phyloP scores from a whole-genome alignment of 129 eudicot genomes.

The Pulicaria dysenterica region DNA sequence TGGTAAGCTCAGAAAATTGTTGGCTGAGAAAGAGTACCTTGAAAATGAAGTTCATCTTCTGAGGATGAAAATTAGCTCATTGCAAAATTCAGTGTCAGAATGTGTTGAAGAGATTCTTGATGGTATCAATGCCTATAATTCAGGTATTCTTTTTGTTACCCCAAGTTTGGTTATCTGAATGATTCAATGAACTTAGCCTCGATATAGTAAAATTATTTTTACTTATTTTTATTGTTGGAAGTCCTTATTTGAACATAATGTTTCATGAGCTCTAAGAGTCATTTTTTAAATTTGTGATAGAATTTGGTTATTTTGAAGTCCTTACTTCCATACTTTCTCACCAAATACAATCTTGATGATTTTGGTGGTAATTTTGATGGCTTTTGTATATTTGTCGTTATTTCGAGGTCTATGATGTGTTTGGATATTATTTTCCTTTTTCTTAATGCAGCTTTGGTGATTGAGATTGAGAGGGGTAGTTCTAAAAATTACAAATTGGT shows the following conservation, averaged over 20 bases:
- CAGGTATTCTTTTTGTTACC: constrained; percentile 43
- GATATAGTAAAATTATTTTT: not conserved
- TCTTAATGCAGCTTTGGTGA: constrained; percentile 51
- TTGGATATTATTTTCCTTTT: constrained; percentile 1
- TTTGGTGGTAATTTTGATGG: not conserved
- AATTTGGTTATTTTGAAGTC: not conserved
- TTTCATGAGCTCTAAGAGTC: not conserved
- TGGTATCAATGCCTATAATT: constrained; percentile 45
- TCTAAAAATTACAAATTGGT: constrained; percentile 58
- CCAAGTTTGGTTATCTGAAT: constrained; percentile 9
- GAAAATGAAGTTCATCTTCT: too few relatives aligned
- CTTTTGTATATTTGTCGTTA: not conserved
- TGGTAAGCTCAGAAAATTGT: too few relatives aligned
- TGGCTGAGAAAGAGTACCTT: too few relatives aligned
- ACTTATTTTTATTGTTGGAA: not conserved
- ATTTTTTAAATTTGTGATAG: constrained; percentile 5
- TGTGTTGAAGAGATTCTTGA: constrained; percentile 62
- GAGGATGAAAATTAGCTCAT: too few relatives aligned
- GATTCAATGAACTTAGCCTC: not conserved
- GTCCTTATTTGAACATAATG: not conserved
- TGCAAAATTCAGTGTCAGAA: too few relatives aligned
- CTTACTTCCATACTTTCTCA: not conserved
- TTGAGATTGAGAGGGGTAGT: constrained; percentile 51
- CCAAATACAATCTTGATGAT: too few relatives aligned
- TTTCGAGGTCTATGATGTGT: constrained; percentile 11